Evolutionary conservation across 108 stramenopile species (phyloP), one percentile per base, ranked within the genome.

Genomic region (Fragilaria crotonensis): DNA sequence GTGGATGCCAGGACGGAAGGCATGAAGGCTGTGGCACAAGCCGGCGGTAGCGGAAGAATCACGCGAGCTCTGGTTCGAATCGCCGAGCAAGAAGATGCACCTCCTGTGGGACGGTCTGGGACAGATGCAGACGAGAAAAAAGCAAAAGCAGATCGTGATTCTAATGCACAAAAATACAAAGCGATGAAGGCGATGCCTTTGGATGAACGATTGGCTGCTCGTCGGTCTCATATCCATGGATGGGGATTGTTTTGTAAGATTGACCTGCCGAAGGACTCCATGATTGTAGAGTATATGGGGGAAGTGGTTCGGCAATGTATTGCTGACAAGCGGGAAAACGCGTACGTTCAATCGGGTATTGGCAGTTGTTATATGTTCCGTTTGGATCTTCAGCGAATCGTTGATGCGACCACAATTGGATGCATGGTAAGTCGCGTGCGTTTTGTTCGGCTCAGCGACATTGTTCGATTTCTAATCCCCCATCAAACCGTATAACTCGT

Each of bases 291-390:
- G 61, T 88, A 88, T 62, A 75, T 79, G 79, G 87, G 87, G 18
- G 80, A 88, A 64, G 61, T 73, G 17, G 57, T 94, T 49, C 71
- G 91, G 14, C 72, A 73, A 45, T 36, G 59, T 25, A 85, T 93
- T 32, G 89, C 85, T 20, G 90, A 94, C 70, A 76, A 65, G 56
- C n/a, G n/a, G 19, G 93, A 96, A 66, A 72, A 78, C 62, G 62
- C 61, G 44, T 94, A 94, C 64, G 93, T 93, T 54, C 69, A 76
- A 11, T 81, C 82, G 18, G 93, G 95, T 0, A 82, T 90, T 45
- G 93, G 93, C 17, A 73, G 72, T 41, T 94, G 91, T 67, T 94
- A 96, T 75, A 86, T 96, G 83, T 94, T 94, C 55, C 79, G 93
- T 4, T 59, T 92, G 30, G 92, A 95, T 63, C 57, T 80, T 61